These are phyloP conservation scores for Xylaria multiplex DNA, from an alignment of 2,329 filamentous ascomycete species.

Conservation along the genomic window DNA sequence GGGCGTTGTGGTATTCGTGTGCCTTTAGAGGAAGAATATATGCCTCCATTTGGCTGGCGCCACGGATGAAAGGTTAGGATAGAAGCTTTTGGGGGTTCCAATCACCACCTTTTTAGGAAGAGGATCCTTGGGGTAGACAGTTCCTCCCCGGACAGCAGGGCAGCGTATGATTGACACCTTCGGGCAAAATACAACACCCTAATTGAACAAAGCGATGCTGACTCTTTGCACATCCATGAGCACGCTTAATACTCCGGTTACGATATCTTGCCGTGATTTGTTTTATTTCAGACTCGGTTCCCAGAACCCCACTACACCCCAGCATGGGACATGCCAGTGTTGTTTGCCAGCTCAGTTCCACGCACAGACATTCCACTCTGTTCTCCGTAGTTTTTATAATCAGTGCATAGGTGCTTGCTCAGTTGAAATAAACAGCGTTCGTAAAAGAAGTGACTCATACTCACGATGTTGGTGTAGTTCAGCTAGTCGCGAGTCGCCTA, in stretches of 20 bases:
- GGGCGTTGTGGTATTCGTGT: conserved; percentile 32
- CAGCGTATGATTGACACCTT: conserved; percentile 14
- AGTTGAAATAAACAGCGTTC: no score
- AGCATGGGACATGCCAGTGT: conserved; percentile 17
- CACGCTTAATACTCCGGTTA: not conserved
- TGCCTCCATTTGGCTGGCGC: conserved; percentile 16
- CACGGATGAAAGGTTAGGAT: conserved; percentile 28
- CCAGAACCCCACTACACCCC: not conserved
- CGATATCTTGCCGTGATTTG: conserved; percentile 1
- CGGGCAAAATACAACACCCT: conserved; percentile 3
- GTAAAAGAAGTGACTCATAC: no score
- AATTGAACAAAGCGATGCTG: conserved; percentile 18
- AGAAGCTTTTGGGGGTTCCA: conserved; percentile 24
- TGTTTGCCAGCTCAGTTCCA: not conserved
- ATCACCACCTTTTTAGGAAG: conserved; percentile 12
- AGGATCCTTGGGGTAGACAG: conserved; percentile 16
- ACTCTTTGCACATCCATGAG: conserved; percentile 8
- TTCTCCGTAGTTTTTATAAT: conserved; percentile 6
- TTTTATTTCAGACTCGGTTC: not conserved
- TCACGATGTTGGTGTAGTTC: no score
- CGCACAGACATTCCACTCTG: conserved; percentile 14
- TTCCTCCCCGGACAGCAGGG: conserved; percentile 8
- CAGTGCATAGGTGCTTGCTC: no score
- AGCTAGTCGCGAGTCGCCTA: no score
- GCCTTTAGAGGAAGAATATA: conserved; percentile 22